Percentiles rank a stretch among this genome's conserved stretches.
Conservation (phyloP, 331 rosid genomes). For the Dryas integrifolia region DNA sequence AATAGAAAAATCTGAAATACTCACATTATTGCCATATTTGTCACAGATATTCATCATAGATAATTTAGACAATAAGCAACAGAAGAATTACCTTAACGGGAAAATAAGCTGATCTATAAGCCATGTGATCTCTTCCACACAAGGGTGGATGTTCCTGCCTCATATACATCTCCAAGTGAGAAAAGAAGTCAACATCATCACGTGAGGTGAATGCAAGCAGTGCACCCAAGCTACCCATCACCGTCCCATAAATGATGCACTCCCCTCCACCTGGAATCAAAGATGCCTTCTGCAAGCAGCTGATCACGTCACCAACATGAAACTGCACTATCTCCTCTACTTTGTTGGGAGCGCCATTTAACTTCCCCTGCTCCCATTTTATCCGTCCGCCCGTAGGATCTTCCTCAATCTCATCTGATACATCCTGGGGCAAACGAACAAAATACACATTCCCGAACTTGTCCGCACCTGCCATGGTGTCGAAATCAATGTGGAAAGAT, state of each 20-base stretch:
- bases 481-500: conserved; percentile 89
- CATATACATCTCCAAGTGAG: conserved; percentile 96
- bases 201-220: conserved; percentile 92
- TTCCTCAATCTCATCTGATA: conserved; percentile 95
- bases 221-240: conserved; percentile 96
- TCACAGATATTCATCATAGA: not conserved
- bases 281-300: conserved; percentile 88
- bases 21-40: not conserved
- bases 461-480: conserved; percentile 98
- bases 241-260: conserved; percentile 83
- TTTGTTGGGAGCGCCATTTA: conserved; percentile 96
- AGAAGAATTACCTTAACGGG: conserved; percentile 72
- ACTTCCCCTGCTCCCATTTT: conserved; percentile 94
- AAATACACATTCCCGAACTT: conserved; percentile 91
- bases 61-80: not conserved
- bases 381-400: conserved; percentile 98
- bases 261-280: conserved; percentile 95
- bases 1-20: not conserved
- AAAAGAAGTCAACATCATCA: conserved; percentile 94
- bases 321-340: conserved; percentile 92
- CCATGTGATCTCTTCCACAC: conserved; percentile 99
- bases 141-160: conserved; percentile 96
- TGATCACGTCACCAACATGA: conserved; percentile 79
- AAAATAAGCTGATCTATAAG: conserved; percentile 90
- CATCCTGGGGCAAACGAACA: conserved; percentile 85